phyloP scores from a whole-genome alignment of 306 rosid genomes.

The Echinosophora koreensis region DNA sequence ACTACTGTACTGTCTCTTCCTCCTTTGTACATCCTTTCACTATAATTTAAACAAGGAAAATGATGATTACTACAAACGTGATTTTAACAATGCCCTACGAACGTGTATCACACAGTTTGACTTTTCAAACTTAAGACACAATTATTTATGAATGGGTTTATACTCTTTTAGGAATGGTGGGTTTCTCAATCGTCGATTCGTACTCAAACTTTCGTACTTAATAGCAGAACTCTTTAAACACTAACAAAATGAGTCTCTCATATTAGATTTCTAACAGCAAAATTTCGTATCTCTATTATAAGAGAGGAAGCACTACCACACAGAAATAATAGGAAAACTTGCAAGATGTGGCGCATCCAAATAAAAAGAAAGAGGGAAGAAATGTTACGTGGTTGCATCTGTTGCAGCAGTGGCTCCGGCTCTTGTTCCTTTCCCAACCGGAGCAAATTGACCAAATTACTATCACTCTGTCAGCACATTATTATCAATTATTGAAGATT shows the following conservation, averaged over 20 bases:
- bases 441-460: slow-evolving; percentile 51
- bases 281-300: slow-evolving; percentile 15
- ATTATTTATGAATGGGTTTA: too few relatives aligned
- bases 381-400: slow-evolving; percentile 90
- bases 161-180: too few relatives aligned
- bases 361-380: slow-evolving; percentile 31
- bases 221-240: too few relatives aligned
- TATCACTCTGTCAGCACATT: slow-evolving; percentile 37
- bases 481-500: slow-evolving; percentile 35
- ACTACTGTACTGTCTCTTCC: neutral
- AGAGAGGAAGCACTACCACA: slow-evolving; percentile 11
- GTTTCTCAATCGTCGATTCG: too few relatives aligned
- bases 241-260: slow-evolving; percentile 11
- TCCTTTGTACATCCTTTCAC: neutral
- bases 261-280: slow-evolving; percentile 31
- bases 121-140: too few relatives aligned
- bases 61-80: too few relatives aligned
- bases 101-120: too few relatives aligned
- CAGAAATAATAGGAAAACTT: slow-evolving; percentile 6
- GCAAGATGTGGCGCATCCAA: slow-evolving; percentile 34
- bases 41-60: slow-evolving; percentile 7
- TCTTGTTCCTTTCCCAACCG: slow-evolving; percentile 75
- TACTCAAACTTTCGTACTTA: too few relatives aligned
- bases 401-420: slow-evolving; percentile 63
- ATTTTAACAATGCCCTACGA: too few relatives aligned